Evolutionary conservation across 257 asterid species (phyloP), one percentile per base, ranked within the genome.

Genomic region (Linaria vulgaris): DNA sequence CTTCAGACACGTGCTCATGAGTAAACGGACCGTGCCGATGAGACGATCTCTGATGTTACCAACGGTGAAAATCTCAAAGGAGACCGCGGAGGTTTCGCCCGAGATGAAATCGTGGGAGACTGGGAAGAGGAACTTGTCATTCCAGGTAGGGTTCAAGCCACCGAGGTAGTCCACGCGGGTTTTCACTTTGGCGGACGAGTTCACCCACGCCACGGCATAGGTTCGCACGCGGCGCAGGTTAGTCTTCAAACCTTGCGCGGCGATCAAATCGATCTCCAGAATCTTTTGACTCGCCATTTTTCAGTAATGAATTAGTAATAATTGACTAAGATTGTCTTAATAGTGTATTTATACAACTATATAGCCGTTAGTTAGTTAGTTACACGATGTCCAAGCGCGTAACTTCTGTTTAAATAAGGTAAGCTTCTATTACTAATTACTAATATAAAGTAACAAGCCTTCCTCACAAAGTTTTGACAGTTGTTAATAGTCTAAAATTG

Each of bases 131-230:
- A 92, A 92, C 25, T 84, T 87, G 76, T 89, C 99, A 74, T 94
- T 90, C 99, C 97, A 90, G 56, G 86, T 85, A 38, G 99, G 97
- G 71, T 87, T 90, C 39, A 79, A 94, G 48, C 86, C 80, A n/a
- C 92, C 92, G 49, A 79, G 56, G 1, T 79, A 76, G 67, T 94
- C 99, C 22, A 81, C 63, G 4, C 79, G 74, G 43, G 95, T 80
- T n/a, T 88, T 88, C 69, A 92, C 96, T 72, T 89, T 92, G n/a
- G 66, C 54, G 1, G 83, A 69, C 0, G 96, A 71, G 73, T 85
- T 69, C 43, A 90, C 80, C 91, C 97, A 87, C 17, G 86, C 72
- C 45, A 85, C 43, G 48, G 96, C 99, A 83, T 89, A 92, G 48
- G 94, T 78, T 11, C 83, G 82, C 77, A 83, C 23, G 23, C 84